Base-by-base conservation (phyloP, 2,329 filamentous ascomycete genomes). In the Myriosclerotinia curreyana region DNA sequence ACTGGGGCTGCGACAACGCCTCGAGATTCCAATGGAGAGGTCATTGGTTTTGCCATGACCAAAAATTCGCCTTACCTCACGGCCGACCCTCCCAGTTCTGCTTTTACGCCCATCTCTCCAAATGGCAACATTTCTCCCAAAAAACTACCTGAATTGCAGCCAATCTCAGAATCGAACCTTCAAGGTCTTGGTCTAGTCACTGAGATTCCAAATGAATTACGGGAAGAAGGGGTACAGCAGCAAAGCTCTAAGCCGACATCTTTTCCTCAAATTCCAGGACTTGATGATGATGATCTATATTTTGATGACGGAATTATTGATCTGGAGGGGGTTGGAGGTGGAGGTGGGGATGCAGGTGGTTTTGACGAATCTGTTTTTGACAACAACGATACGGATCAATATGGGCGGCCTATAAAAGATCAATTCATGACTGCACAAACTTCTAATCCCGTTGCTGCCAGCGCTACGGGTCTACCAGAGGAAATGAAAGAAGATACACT, bases 331-430 rank as follows among this genome's bases (percentile, higher is more conserved):
- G 80, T 80, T n/a, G 70, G 72, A 65, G 80, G 80, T 22, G 69
- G 73, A 25, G 73, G 71, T 11, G 71, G 75, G 6, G 83, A 87
- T 36, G 79, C 80, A 1, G 77, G 79, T 0, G 79, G 82, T 1
- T 91, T 92, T 73, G 88, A 92, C 66, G 89, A 92, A 73, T 88
- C 86, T 7, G 81, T 91, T 17, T 91, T 92, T 71, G 89, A 92
- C 68, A 80, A 86, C 40, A 80, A 88, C 60, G 85, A 88, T 70
- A 86, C 86, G 17, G 82, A 88, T 74, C 75, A 81, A 67, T 87
- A 83, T 71, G 85, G 86, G 20, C 79, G 86, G 28, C 85, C 62
- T 82, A 83, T 64, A 83, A 85, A 9, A 80, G 52, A 68, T 50
- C 74, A 73, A 49, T 70, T 70, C 11, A 72, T 71, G 28, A 70